Conservation (phyloP, 2,329 filamentous ascomycete genomes). For the Rutstroemia sp. region DNA sequence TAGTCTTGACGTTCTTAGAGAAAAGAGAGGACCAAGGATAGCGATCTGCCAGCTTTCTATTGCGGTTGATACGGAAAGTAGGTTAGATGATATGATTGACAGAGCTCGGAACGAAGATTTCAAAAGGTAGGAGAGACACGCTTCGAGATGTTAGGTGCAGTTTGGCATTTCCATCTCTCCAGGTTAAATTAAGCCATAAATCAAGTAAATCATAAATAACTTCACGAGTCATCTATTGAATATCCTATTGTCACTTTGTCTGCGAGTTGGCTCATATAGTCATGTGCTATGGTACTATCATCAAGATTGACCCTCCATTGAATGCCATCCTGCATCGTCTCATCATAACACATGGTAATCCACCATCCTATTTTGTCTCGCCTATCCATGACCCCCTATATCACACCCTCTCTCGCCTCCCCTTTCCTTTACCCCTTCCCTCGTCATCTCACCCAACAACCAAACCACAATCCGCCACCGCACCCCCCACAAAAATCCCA, state of each 20-base stretch:
- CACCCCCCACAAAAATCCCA: neutral
- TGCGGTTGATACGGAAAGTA: slow-evolving; percentile 27
- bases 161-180: neutral
- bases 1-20: slow-evolving; percentile 31
- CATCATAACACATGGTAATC: no score
- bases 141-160: neutral
- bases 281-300: no score
- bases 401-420: neutral
- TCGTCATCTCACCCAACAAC: no score
- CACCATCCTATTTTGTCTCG: no score
- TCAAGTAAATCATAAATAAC: neutral
- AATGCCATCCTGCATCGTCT: no score
- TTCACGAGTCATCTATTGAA: no score
- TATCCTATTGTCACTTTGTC: no score
- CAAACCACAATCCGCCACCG: no score
- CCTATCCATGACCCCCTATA: no score
- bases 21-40: slow-evolving; percentile 24
- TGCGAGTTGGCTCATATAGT: no score
- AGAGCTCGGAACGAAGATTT: slow-evolving; percentile 10
- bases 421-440: neutral
- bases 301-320: no score
- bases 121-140: neutral
- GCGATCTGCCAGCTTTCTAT: slow-evolving; percentile 34
- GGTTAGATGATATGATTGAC: slow-evolving; percentile 3
- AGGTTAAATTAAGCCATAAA: neutral